These are phyloP conservation scores for Scopulariopsis brevicaulis DNA, from an alignment of 2,329 filamentous ascomycete species.

Conservation along the genomic window DNA sequence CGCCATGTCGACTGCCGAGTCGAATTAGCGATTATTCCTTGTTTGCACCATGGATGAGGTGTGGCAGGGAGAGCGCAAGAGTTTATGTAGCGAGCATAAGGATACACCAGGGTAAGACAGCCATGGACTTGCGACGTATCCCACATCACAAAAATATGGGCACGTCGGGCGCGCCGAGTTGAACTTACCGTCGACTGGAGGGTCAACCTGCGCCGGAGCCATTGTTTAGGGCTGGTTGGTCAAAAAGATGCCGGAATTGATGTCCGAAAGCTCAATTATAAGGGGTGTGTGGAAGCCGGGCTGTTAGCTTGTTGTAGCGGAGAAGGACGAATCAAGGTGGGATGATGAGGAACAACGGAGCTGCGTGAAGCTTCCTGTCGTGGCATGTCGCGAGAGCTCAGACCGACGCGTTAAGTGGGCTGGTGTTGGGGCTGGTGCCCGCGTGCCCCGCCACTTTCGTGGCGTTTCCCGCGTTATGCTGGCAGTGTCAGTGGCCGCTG, in stretches of 20 bases:
- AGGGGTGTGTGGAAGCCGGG: background rate
- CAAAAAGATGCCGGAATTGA: background rate
- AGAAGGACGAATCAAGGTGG: background rate
- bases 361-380: background rate
- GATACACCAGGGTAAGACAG: background rate
- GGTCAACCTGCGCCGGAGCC: slow-evolving; percentile 22
- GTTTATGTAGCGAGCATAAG: background rate
- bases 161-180: background rate
- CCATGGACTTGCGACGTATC: background rate
- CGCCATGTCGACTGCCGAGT: slow-evolving; percentile 21
- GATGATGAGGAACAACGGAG: background rate
- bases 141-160: background rate
- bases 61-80: too few species aligned
- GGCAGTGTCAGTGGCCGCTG: too few species aligned
- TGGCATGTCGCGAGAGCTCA: background rate
- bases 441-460: background rate
- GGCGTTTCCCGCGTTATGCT: too few species aligned
- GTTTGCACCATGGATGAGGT: background rate
- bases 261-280: background rate
- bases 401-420: slow-evolving; percentile 3
- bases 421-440: background rate
- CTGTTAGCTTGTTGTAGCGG: background rate
- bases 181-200: slow-evolving; percentile 23
- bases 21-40: background rate
- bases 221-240: slow-evolving; percentile 11